These are phyloP conservation scores for Rhodotorula sp. DNA, from an alignment of 1,284 basidiomycete species.

Conservation along the genomic window DNA sequence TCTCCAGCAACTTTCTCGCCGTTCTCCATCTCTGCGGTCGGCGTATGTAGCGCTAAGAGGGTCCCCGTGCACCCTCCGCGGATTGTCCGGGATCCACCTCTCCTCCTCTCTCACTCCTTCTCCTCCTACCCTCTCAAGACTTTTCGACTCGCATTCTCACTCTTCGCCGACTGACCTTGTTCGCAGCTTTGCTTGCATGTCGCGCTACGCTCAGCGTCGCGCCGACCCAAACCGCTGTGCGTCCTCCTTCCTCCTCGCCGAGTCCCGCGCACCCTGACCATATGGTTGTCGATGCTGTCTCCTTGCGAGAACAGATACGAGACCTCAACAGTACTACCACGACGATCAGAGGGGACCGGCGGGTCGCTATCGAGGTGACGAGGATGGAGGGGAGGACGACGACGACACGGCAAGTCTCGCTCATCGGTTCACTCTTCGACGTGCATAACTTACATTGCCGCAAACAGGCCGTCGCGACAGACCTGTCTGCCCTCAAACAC, in stretches of 20 bases:
- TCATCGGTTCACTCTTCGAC: background rate
- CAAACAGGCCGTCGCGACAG: slow-evolving; percentile 28
- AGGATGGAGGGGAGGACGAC: background rate
- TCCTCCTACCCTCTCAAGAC: background rate
- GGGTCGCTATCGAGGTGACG: background rate
- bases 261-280: background rate
- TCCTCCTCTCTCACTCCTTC: background rate
- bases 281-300: background rate
- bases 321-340: too few relatives aligned
- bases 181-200: background rate
- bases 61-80: background rate
- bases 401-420: slow-evolving; percentile 9
- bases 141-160: background rate
- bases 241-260: background rate
- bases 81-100: background rate
- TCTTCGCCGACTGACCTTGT: background rate
- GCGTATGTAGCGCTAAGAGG: background rate
- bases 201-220: slow-evolving; percentile 12
- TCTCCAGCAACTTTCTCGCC: background rate
- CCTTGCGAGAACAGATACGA: too few relatives aligned
- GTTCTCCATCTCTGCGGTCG: background rate
- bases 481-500: slow-evolving; percentile 15
- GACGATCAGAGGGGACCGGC: background rate
- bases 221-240: background rate
- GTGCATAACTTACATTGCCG: too few relatives aligned